phyloP scores from a whole-genome alignment of 2,329 filamentous ascomycete species.

The Didymella arachidicola region DNA sequence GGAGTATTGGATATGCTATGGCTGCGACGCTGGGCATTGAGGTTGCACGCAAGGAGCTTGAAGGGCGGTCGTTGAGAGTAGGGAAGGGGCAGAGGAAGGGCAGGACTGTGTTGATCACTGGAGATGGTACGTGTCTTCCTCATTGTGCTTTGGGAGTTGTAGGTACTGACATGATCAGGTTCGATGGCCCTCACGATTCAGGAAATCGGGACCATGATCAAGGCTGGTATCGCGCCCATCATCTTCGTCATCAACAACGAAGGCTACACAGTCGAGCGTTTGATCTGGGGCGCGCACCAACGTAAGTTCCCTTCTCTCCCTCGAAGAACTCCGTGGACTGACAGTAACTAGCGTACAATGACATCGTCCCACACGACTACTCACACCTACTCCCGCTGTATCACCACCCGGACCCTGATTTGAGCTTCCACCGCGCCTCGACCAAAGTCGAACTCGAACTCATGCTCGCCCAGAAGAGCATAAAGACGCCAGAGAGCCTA shows the following conservation, averaged over 20 bases:
- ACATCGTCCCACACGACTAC: constrained; percentile 52
- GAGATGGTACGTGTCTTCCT: constrained; percentile 58
- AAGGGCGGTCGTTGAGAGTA: constrained; percentile 2
- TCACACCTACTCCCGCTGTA: constrained; percentile 53
- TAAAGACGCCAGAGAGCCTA: constrained; percentile 43
- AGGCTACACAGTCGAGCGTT: constrained; percentile 58
- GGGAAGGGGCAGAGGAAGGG: constrained; percentile 15
- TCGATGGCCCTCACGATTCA: constrained; percentile 73
- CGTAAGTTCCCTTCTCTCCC: constrained; percentile 25
- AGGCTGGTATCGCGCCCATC: constrained; percentile 44
- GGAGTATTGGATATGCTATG: constrained; percentile 54
- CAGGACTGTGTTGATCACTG: constrained; percentile 65
- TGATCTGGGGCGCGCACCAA: constrained; percentile 55
- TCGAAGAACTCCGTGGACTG: not conserved
- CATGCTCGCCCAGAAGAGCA: constrained; percentile 41
- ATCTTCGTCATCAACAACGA: constrained; percentile 58
- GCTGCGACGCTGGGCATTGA: constrained; percentile 54
- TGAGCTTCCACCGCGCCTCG: constrained; percentile 48
- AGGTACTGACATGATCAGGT: not conserved
- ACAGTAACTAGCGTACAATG: constrained; percentile 47
- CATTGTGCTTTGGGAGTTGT: not conserved
- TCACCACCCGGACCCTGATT: constrained; percentile 41
- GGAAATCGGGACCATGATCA: constrained; percentile 70
- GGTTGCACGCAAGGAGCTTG: constrained; percentile 60
- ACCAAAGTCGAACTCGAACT: constrained; percentile 51